These are phyloP conservation scores for Torulaspora gathmanii DNA, from an alignment of 805 yeast genomes.

Conservation along the genomic window DNA sequence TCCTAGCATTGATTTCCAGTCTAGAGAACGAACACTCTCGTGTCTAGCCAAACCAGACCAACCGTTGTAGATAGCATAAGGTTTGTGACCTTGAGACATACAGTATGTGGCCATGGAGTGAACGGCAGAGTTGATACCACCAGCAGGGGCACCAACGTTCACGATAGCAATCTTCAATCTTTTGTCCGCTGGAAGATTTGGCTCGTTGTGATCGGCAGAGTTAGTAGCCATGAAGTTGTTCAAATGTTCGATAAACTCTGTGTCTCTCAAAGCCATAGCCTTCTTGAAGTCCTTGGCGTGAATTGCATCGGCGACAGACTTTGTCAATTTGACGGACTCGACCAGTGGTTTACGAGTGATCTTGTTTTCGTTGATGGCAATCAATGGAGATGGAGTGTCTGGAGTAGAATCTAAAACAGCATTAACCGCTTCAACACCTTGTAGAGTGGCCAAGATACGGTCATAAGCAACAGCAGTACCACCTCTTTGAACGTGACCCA, in stretches of 20 bases:
- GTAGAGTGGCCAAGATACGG: constrained; percentile 66
- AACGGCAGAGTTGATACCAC: constrained; percentile 74
- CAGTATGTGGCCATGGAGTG: constrained; percentile 71
- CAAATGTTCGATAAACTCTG: constrained; percentile 62
- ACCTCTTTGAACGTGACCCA: constrained; percentile 82
- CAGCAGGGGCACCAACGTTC: constrained; percentile 77
- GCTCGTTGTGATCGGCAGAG: constrained; percentile 62
- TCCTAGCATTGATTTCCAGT: constrained; percentile 66
- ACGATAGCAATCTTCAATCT: constrained; percentile 63
- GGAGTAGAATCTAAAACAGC: constrained; percentile 67
- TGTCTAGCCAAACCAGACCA: constrained; percentile 64
- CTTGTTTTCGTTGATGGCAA: constrained; percentile 66
- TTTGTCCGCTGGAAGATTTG: constrained; percentile 49
- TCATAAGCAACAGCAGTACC: constrained; percentile 77
- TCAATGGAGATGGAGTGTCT: constrained; percentile 73
- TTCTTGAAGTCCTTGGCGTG: constrained; percentile 58
- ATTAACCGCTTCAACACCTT: constrained; percentile 77
- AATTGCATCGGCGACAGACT: constrained; percentile 68
- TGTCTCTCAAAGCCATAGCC: constrained; percentile 68
- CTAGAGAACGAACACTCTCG: constrained; percentile 53
- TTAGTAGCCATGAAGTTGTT: constrained; percentile 60
- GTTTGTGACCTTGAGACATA: constrained; percentile 68
- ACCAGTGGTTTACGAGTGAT: constrained; percentile 63
- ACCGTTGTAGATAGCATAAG: constrained; percentile 70
- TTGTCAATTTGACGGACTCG: constrained; percentile 68